Base-by-base conservation (phyloP, 1,139 yeast genomes). In the Kodamaea sp. region DNA sequence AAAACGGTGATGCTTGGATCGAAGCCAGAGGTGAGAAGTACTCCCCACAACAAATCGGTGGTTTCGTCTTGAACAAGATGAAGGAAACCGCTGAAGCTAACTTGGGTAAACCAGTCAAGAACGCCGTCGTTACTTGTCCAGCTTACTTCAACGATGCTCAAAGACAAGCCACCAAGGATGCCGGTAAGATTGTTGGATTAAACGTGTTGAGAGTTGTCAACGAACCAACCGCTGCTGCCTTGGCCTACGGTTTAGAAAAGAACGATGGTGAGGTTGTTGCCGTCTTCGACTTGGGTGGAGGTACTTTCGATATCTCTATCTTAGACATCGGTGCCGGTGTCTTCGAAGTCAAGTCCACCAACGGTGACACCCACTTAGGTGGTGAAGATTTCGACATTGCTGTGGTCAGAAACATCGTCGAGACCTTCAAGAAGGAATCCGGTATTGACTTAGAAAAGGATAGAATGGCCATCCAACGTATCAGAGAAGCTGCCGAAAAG, bases 401-500 rank as follows among this genome's bases (percentile, higher is more conserved):
- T 49, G 63, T 88, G 47, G 94, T 88, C 47, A 84, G 96, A 73
- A 78, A 84, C 73, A 82, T 92, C 57, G 90, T 92, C 48, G 92
- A 87, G 46, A 81, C 80, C 62, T 94, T 92, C 83, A 89, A 92
- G 79, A 80, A 86, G 70, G 96, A 89, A 65, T 71, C 81, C 41
- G 97, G 97, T 59, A 77, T 92, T 55, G 94, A 90, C 66, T 80
- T 92, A 59, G 73, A 76, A 54, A 78, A 80, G 61, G 98, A 92
- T 76, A 85, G 97, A 72, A 90, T 90, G 96, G 97, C 97, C 55
- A 85, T 92, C 57, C 98, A 92, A 77, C 87, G 98, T 77, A 90
- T 94, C 70, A 88, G 98, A 78, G 98, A 92, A 76, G 98, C 98
- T 53, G 95, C 97, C 50, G 99, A 92, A 78, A 90, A 92, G 84